These are phyloP conservation scores for Pseudocercospora fuligena DNA, from an alignment of 2,329 filamentous ascomycete genomes.

Conservation along the genomic window DNA sequence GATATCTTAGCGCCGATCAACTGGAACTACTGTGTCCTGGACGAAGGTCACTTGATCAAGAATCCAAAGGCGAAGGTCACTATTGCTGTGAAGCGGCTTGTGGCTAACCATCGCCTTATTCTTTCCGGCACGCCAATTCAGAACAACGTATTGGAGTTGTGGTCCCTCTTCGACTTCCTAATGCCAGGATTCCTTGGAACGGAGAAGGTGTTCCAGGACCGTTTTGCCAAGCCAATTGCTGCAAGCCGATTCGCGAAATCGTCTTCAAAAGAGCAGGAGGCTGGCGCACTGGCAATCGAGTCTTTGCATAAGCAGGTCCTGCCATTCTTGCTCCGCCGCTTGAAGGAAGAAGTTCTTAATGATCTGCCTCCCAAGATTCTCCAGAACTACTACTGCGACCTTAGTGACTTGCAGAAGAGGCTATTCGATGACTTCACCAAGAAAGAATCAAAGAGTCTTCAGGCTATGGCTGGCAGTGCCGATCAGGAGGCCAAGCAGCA, in stretches of 20 bases:
- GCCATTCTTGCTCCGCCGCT: conserved; percentile 89
- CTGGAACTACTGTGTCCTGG: conserved; percentile 97
- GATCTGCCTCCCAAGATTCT: conserved; percentile 97
- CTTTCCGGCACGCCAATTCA: conserved; percentile 96
- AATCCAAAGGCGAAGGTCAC: conserved; percentile 97
- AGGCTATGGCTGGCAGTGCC: conserved; percentile 78
- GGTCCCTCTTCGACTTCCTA: conserved; percentile 97
- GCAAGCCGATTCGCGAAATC: conserved; percentile 95
- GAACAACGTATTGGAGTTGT: conserved; percentile 95
- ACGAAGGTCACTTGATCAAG: conserved; percentile 98
- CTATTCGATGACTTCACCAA: conserved; percentile 96
- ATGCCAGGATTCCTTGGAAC: conserved; percentile 98
- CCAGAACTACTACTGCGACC: conserved; percentile 98
- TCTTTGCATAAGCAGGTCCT: conserved; percentile 98
- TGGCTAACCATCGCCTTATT: conserved; percentile 93
- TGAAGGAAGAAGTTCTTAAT: conserved; percentile 97
- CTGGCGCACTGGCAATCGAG: conserved; percentile 92
- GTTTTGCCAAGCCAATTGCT: conserved; percentile 93
- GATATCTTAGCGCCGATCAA: conserved; percentile 80
- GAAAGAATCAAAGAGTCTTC: conserved; percentile 87
- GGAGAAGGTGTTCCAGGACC: conserved; percentile 95
- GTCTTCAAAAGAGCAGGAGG: conserved; percentile 97
- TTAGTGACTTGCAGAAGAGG: conserved; percentile 91
- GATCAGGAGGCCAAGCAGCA: conserved; percentile 96
- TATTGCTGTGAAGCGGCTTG: conserved; percentile 84